A percentile compares a stretch with the other conserved stretches of the same genome.
phyloP scores from a whole-genome alignment of 768 basidiomycete species.

The Guyanaporus albipodus region DNA sequence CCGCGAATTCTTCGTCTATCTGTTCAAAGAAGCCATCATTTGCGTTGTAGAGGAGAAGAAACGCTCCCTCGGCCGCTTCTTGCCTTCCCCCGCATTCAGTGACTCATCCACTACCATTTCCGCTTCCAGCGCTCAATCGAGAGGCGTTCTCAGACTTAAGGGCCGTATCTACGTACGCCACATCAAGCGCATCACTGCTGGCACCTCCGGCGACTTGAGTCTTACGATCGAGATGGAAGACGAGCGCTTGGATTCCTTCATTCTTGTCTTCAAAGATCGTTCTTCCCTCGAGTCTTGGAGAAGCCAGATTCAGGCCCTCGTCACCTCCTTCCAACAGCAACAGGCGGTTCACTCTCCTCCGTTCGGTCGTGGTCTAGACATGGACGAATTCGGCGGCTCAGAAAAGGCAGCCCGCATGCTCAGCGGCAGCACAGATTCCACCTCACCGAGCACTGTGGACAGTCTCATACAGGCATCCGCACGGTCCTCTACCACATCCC shows the following conservation, averaged over 20 bases:
- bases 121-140: conserved; percentile 29
- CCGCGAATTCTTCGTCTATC: conserved; percentile 92
- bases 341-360: conserved; percentile 35
- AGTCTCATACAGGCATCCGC: conserved; percentile 64
- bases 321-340: conserved; percentile 64
- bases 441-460: conserved; percentile 55
- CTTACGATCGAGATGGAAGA: conserved; percentile 98
- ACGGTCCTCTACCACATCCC: conserved; percentile 71
- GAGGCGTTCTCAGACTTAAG: conserved; percentile 84
- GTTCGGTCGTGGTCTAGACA: conserved; percentile 42
- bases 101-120: conserved; percentile 45
- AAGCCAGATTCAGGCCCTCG: conserved; percentile 73
- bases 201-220: conserved; percentile 80
- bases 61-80: conserved; percentile 68
- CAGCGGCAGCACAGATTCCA: conserved; percentile 64
- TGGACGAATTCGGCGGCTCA: conserved; percentile 78
- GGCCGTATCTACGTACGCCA: conserved; percentile 95
- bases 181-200: conserved; percentile 84
- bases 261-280: conserved; percentile 91
- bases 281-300: conserved; percentile 89
- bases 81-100: conserved; percentile 59
- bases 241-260: conserved; percentile 88
- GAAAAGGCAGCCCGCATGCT: conserved; percentile 76
- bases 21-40: conserved; percentile 97
- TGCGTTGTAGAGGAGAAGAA: conserved; percentile 98